phyloP scores from a whole-genome alignment of 176 grass and related monocot species.

The Rhynchospora breviuscula region DNA sequence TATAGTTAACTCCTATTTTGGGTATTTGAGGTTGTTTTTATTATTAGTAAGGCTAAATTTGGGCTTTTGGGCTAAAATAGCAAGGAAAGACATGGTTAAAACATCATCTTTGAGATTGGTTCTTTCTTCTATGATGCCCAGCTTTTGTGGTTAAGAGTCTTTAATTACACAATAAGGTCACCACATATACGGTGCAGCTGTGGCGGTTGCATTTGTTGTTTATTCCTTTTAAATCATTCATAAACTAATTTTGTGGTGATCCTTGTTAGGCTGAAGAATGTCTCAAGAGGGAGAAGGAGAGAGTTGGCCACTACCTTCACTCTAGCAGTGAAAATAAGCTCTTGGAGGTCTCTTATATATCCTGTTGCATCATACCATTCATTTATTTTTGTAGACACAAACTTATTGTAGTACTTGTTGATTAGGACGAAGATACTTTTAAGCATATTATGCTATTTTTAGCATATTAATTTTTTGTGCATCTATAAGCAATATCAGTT shows the following conservation, averaged over 20 bases:
- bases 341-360: slow-evolving; percentile 58
- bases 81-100: not conserved
- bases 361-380: not conserved
- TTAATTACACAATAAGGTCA: too few species aligned
- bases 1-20: not conserved
- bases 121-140: not conserved
- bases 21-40: not conserved
- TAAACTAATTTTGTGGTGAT: slow-evolving; percentile 18
- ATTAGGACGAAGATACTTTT: not conserved
- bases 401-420: not conserved
- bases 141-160: not conserved
- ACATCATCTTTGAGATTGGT: not conserved
- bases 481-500: not conserved
- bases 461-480: not conserved
- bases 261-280: slow-evolving; percentile 84
- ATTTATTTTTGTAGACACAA: not conserved
- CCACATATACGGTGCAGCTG: not conserved
- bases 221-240: not conserved
- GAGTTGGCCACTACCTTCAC: slow-evolving; percentile 93
- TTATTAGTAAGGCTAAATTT: not conserved
- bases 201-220: not conserved
- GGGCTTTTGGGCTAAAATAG: not conserved
- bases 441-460: not conserved
- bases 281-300: slow-evolving; percentile 79
- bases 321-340: slow-evolving; percentile 86